Conservation (phyloP, 306 rosid genomes). For the Phaseolus lunatus region DNA sequence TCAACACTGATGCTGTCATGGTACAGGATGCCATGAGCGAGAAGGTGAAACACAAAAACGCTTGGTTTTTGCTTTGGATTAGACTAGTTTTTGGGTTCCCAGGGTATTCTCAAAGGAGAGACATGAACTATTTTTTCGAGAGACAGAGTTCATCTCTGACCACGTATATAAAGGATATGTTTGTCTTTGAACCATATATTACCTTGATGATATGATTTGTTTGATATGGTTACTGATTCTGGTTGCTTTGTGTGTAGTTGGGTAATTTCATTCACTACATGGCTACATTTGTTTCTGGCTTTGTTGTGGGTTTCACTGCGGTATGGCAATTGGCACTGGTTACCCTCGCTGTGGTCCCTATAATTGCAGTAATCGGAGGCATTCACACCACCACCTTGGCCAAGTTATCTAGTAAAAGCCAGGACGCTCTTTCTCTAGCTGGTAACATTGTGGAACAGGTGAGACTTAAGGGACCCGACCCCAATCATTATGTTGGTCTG, state of each 20-base stretch:
- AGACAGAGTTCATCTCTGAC: neutral
- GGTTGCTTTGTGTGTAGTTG: conserved; percentile 59
- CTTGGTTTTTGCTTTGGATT: conserved; percentile 20
- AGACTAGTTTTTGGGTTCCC: neutral
- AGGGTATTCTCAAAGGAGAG: too few relatives aligned
- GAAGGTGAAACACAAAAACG: conserved; percentile 63
- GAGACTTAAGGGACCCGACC: neutral
- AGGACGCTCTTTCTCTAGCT: conserved; percentile 83
- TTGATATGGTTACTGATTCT: conserved; percentile 4
- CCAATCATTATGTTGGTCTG: conserved; percentile 17
- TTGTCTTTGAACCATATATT: neutral
- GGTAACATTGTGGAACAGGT: conserved; percentile 92
- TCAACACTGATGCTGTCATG: conserved; percentile 83
- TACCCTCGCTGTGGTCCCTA: conserved; percentile 87
- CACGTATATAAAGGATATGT: neutral
- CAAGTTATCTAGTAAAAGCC: conserved; percentile 82
- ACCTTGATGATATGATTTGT: neutral
- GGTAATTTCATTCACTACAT: conserved; percentile 91
- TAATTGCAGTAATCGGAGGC: conserved; percentile 81
- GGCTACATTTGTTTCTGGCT: conserved; percentile 92
- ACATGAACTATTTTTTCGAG: neutral
- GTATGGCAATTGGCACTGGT: conserved; percentile 92
- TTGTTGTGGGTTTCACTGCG: conserved; percentile 90
- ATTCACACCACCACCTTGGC: conserved; percentile 73
- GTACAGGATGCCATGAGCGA: conserved; percentile 95